Base-by-base conservation (phyloP, 106 monocot species). In the Gastrodia elata region DNA sequence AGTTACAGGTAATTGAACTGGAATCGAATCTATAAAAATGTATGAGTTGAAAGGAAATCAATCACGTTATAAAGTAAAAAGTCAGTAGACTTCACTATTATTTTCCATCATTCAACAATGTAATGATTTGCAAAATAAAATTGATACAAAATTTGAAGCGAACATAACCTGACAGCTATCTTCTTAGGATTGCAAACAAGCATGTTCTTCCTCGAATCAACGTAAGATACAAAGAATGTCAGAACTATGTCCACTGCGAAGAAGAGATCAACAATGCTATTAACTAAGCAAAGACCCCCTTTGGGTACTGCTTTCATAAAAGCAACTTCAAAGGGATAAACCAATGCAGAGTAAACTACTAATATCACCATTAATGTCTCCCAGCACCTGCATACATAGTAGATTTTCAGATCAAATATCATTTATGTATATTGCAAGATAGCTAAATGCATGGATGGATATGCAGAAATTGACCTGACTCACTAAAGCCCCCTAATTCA, bases 251-350 rank as follows among this genome's bases (percentile, higher is more conserved):
- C 93, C 27, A 84, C 68, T 11, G 84, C 86, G 71, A 98, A 98
- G 79, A 93, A 90, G 5, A 86, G 11, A 73, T 88, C 76, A 75
- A 93, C 73, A 35, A 93, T 71, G 48, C 70, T 88, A 71, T 98
- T 90, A 16, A 81, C 74, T 27, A 90, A 52, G 77, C 61, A 82
- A 26, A 93, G 90, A 14, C 86, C 87, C 34, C 87, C 87, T 37
- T 74, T 87, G 5, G 86, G 77, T 11, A 84, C 30, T 6, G 77
- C 71, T 46, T 80, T 80, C 84, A 97, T 67, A 80, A 93, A 97
- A 8, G 92, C 97, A 34, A 86, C 82, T 79, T 97, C 88, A 72
- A 97, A 97, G 2, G 97, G 97, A 74, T 90, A 97, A 5, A 93
- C 84, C 97, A 90, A 97, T 58, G 97, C 92, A 10, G 88, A 90